Evolutionary conservation across 139 green algal species (phyloP), one percentile per base, ranked within the genome.

Genomic region (Haematococcus lacustris): DNA sequence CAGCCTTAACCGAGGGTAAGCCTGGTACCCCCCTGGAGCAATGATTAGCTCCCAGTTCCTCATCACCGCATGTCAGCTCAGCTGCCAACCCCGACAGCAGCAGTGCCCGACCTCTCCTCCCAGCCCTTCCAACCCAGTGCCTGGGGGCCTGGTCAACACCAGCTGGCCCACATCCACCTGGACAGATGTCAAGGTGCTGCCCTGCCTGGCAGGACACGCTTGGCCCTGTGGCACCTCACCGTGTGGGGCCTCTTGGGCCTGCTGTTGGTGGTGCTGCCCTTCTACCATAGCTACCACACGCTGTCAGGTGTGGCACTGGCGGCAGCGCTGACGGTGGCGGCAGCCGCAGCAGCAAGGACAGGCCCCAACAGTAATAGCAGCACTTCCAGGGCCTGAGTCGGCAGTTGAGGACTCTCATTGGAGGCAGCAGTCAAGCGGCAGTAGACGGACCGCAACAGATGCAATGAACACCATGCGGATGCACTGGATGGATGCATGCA

Each of bases 221-320:
- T 80, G 35, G 66, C 88, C 33, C 86, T 88, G 26, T 97, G 93
- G 93, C 75, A 86, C 33, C 34, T 93, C 17, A 91, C 92, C 41
- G 70, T 97, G 47, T 79, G 91, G 37, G 70, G 70, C 43, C 80
- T 97, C 69, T 73, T 97, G 60, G n/a, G 81, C 28, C 68, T 97
- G 64, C 87, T 97, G 60, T 81, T 98, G 25, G 73, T 81, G 3
- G 83, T 93, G 2, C 73, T 97, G 70, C 93, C 93, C 34, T 96
- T 88, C 66, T 94, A 92, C 75, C 90, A 97, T 72, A 89, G 78
- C 81, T 95, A 87, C 71, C 73, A 83, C 21, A 57, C 77, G 30
- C 61, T 85, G 35, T 57, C 71, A 37, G 59, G 71, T 51, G 37
- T 66, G 59, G 23, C 30, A 37, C 6, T 17, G 17, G 6, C 26